A percentile compares a stretch with the other conserved stretches of the same genome.
Evolutionary conservation across 495 filamentous ascomycete species (phyloP).

Genomic region (Talaromyces proteolyticus): DNA sequence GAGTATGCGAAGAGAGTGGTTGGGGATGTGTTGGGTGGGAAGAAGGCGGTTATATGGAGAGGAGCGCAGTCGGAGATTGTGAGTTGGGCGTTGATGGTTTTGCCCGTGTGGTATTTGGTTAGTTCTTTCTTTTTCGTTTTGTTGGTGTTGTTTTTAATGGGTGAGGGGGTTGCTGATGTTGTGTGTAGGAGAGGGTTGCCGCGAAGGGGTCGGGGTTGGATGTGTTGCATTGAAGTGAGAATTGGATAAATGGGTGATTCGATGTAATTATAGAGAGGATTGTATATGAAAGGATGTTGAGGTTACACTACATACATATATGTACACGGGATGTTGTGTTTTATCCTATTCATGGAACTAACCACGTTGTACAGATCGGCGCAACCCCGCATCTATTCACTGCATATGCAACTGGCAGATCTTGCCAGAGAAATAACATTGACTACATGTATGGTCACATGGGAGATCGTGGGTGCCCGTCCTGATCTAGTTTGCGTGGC

Average conservation of each 20-base stretch:
- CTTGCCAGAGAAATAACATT: too few species aligned
- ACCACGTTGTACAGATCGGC: neutral
- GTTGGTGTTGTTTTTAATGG: neutral
- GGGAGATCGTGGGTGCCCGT: too few species aligned
- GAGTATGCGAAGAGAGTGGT: slow-evolving; percentile 15
- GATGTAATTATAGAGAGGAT: too few species aligned
- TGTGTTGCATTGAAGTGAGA: too few species aligned
- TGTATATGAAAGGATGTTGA: too few species aligned
- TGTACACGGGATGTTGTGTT: slow-evolving; percentile 1
- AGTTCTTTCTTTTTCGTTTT: slow-evolving; percentile 8
- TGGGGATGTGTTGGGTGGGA: slow-evolving; percentile 10
- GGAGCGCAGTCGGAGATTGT: slow-evolving; percentile 13
- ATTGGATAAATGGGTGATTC: too few species aligned
- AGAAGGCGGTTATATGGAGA: slow-evolving; percentile 12
- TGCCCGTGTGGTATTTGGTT: slow-evolving; percentile 15
- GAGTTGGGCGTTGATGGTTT: slow-evolving; percentile 6
- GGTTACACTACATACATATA: too few species aligned
- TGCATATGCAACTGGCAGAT: too few species aligned
- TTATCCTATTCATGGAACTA: neutral
- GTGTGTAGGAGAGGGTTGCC: neutral
- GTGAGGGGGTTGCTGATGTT: too few species aligned
- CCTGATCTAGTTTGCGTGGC: too few species aligned
- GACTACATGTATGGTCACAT: too few species aligned
- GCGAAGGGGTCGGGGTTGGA: slow-evolving; percentile 15
- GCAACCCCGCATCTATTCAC: neutral